Conservation (phyloP, 2,329 filamentous ascomycete genomes). For the Fusarium chaquense region DNA sequence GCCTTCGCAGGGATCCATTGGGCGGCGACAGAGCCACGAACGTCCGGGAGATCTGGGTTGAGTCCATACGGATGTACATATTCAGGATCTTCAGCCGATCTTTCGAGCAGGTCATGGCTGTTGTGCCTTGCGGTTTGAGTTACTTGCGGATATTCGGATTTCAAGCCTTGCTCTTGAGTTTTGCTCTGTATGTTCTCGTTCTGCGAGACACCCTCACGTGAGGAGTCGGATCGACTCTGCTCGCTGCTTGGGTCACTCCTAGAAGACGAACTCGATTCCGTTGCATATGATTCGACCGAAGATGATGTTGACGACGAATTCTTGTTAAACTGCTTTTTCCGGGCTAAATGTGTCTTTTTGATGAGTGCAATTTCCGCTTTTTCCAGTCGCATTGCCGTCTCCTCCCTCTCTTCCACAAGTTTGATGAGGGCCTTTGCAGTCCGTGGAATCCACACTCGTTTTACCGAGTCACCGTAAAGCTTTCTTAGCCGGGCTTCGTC, state of each 20-base stretch:
- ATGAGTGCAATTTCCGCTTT: conserved; percentile 88
- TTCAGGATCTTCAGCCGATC: conserved; percentile 47
- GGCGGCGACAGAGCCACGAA: conserved; percentile 69
- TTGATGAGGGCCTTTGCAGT: conserved; percentile 83
- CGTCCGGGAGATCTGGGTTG: conserved; percentile 53
- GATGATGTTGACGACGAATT: conserved; percentile 13
- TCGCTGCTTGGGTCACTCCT: conserved; percentile 29
- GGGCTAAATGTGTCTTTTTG: conserved; percentile 78
- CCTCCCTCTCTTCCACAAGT: conserved; percentile 83
- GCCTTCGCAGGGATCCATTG: conserved; percentile 80
- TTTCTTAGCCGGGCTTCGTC: conserved; percentile 80
- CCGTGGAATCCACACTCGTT: conserved; percentile 85
- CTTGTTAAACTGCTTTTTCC: conserved; percentile 64
- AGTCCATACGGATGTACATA: conserved; percentile 56
- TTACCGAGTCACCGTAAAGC: conserved; percentile 85
- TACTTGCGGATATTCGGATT: conserved; percentile 29
- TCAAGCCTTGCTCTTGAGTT: conserved; percentile 15
- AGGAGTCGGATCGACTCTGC: conserved; percentile 1
- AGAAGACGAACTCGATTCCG: conserved; percentile 28
- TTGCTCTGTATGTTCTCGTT: not conserved
- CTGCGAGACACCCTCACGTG: conserved; percentile 14
- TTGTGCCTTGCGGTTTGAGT: conserved; percentile 11
- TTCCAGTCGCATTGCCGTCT: conserved; percentile 84
- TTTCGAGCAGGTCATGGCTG: conserved; percentile 33
- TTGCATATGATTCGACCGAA: conserved; percentile 23